Percentiles rank a stretch among this genome's conserved stretches.
Evolutionary conservation across 805 yeast genomes (phyloP).

Genomic region (Scheffersomyces coipomensis): DNA sequence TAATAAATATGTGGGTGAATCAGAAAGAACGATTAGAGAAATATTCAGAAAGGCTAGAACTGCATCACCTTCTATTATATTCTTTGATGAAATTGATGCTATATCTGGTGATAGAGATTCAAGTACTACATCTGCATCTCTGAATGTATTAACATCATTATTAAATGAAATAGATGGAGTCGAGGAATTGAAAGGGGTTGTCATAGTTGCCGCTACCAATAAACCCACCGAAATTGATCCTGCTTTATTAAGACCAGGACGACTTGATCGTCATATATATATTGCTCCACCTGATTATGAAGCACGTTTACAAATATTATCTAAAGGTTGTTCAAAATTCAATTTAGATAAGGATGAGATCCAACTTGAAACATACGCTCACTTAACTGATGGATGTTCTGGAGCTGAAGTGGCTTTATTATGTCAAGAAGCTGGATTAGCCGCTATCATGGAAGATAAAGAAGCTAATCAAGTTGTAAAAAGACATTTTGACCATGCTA

Average conservation of each 20-base stretch:
- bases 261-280: constrained; percentile 89
- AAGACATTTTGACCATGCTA: constrained; percentile 71
- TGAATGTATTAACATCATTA: constrained; percentile 84
- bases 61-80: constrained; percentile 89
- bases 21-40: constrained; percentile 90
- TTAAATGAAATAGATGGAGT: constrained; percentile 97
- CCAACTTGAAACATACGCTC: constrained; percentile 54
- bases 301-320: constrained; percentile 77
- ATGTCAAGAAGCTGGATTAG: constrained; percentile 93
- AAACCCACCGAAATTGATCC: constrained; percentile 92
- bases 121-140: constrained; percentile 65
- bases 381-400: constrained; percentile 81
- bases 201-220: constrained; percentile 94
- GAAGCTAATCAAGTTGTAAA: constrained; percentile 52
- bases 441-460: constrained; percentile 83
- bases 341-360: constrained; percentile 44
- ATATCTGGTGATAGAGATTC: constrained; percentile 74
- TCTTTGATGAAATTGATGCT: constrained; percentile 97
- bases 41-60: constrained; percentile 92
- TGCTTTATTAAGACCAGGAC: constrained; percentile 92
- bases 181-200: constrained; percentile 90
- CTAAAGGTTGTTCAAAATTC: constrained; percentile 69
- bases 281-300: constrained; percentile 87
- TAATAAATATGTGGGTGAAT: constrained; percentile 95
- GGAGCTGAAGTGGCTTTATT: constrained; percentile 93